Percentiles rank a stretch among this genome's conserved stretches.
These are phyloP conservation scores for Exophiala aquamarina DNA, from an alignment of 2,329 filamentous ascomycete species.

Conservation along the genomic window DNA sequence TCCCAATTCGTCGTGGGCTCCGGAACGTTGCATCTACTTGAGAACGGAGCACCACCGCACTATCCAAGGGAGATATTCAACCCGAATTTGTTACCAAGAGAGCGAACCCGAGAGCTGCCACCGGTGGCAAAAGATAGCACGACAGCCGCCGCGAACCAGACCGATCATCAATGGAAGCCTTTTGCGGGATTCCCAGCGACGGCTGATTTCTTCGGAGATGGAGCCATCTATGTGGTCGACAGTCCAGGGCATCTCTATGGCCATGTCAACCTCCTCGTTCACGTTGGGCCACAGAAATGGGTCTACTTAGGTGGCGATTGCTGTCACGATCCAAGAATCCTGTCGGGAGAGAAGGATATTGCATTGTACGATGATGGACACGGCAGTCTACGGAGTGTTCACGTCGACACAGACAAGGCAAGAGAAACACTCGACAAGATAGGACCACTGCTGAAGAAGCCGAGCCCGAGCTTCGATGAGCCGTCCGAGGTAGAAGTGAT, in stretches of 20 bases:
- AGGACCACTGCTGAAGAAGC: slow-evolving; percentile 17
- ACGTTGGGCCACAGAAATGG: slow-evolving; percentile 32
- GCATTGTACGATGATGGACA: slow-evolving; percentile 50
- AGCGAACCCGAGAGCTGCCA: slow-evolving; percentile 41
- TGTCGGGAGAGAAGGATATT: slow-evolving; percentile 46
- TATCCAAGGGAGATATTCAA: slow-evolving; percentile 31
- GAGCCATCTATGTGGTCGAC: slow-evolving; percentile 35
- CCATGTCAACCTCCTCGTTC: slow-evolving; percentile 34
- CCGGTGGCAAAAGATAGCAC: slow-evolving; percentile 27
- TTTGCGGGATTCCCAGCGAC: slow-evolving; percentile 46
- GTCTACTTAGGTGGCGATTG: slow-evolving; percentile 35
- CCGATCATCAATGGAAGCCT: slow-evolving; percentile 40
- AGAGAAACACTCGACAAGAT: slow-evolving; percentile 44
- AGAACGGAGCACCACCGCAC: slow-evolving; percentile 34
- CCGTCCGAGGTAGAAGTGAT: slow-evolving; percentile 25
- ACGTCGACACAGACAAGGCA: slow-evolving; percentile 50
- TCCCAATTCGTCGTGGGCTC: slow-evolving; percentile 53
- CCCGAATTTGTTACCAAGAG: slow-evolving; percentile 31
- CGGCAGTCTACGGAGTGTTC: slow-evolving; percentile 50
- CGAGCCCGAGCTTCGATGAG: slow-evolving; percentile 13
- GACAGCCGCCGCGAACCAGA: slow-evolving; percentile 26
- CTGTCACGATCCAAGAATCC: slow-evolving; percentile 34
- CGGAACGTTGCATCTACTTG: slow-evolving; percentile 44
- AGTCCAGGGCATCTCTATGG: slow-evolving; percentile 34
- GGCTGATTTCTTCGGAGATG: slow-evolving; percentile 44